Evolutionary conservation across 139 green algal species (phyloP), one percentile per base, ranked within the genome.

Genomic region (Chloropicon primus): DNA sequence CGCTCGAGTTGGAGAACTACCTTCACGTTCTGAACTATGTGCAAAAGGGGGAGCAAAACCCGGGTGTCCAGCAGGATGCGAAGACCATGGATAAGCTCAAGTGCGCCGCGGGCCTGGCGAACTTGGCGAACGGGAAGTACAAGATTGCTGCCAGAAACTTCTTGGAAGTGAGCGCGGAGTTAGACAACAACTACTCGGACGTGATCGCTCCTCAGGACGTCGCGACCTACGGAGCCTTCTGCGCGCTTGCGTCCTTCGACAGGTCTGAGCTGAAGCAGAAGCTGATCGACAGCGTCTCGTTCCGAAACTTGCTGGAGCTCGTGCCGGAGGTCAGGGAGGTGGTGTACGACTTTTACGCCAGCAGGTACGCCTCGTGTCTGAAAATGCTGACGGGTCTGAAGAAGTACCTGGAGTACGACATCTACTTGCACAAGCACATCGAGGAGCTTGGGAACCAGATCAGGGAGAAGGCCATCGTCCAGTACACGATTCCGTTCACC

Each of bases 281-380:
- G 2, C 82, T 97, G n/a, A 86, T 98, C 22, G 79, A 91, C 83
- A 92, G 87, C 80, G 84, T 92, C 5, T 79, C 24, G 0, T 98
- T 98, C 84, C 83, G 90, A n/a, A 91, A 96, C 78, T 85, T 94
- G n/a, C 83, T 98, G 75, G 90, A 97, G 83, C 77, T 89, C n/a
- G 82, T 90, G 75, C 89, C 94, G 2, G 88, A 96, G 82, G 88
- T 98, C 73, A 86, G 93, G 1, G 92, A 98, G 75, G 54, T 93
- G 76, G 83, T 98, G 3, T 24, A 90, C 24, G 87, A 94, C 77
- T 97, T 97, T 80, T 90, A 95, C 73, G 71, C 78, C 21, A 88
- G 81, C 75, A 81, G 87, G 25, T 97, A 97, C 79, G 85, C 89
- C 17, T 76, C 79, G 0, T 93, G 87, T 81, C 88, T 98, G 10